Evolutionary conservation across 1,284 basidiomycete genomes (phyloP).

Genomic region (Phlebopus sp.): DNA sequence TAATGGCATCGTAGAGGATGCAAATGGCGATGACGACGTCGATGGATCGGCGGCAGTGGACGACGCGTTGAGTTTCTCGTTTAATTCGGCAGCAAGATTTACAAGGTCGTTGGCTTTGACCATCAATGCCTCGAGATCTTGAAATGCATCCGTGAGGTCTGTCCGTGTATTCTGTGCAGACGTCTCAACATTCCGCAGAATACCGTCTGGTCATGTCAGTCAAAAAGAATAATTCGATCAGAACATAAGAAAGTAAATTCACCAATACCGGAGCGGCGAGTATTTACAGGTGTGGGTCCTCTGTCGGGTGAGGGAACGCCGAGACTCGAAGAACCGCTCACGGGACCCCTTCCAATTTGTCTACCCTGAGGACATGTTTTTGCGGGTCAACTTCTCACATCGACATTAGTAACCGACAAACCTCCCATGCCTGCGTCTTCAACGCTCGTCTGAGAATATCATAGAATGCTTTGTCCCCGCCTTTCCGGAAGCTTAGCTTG

Average conservation of each 20-base stretch:
- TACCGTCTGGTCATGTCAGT: conserved; percentile 59
- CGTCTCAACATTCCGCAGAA: conserved; percentile 70
- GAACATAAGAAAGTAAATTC: not conserved
- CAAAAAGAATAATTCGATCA: not conserved
- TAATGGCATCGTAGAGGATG: conserved; percentile 17
- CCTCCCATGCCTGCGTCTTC: conserved; percentile 82
- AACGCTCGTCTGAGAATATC: conserved; percentile 74
- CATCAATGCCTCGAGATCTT: conserved; percentile 91
- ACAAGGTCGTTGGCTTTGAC: conserved; percentile 93
- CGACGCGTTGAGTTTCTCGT: conserved; percentile 72
- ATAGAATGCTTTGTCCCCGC: conserved; percentile 88
- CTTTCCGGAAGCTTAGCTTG: conserved; percentile 86
- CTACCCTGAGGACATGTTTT: conserved; percentile 17
- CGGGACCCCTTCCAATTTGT: conserved; percentile 25
- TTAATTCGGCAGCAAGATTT: conserved; percentile 83
- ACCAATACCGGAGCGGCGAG: conserved; percentile 31
- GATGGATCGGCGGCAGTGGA: conserved; percentile 36
- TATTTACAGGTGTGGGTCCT: conserved; percentile 11
- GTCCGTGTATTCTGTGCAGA: conserved; percentile 64
- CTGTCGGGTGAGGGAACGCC: conserved; percentile 17
- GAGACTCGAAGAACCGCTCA: conserved; percentile 24
- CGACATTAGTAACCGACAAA: conserved; percentile 29
- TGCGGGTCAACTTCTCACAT: conserved; percentile 5
- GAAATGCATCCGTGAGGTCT: conserved; percentile 77
- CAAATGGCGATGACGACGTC: conserved; percentile 7